These are phyloP conservation scores for Solanum pennellii DNA, from an alignment of 257 asterid genomes.

Conservation along the genomic window DNA sequence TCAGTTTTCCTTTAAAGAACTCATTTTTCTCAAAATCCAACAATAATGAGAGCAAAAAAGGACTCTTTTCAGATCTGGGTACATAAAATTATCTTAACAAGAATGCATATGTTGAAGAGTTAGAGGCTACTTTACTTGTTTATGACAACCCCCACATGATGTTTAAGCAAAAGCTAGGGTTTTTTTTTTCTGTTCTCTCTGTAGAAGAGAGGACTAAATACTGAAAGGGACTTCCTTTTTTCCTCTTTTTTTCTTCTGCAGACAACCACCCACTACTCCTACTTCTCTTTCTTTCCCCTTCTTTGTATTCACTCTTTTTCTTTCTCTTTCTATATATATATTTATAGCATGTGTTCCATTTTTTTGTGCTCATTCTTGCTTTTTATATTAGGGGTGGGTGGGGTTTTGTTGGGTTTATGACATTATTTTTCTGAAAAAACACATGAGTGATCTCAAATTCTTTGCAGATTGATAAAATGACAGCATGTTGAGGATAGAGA, in stretches of 20 bases:
- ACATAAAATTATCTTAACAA: background rate
- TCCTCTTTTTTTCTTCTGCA: background rate
- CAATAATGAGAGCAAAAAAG: slow-evolving; percentile 2
- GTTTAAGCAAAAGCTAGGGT: slow-evolving; percentile 3
- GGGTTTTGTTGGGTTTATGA: background rate
- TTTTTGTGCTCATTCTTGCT: background rate
- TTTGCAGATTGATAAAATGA: background rate
- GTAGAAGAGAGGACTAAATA: background rate
- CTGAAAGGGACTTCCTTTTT: background rate
- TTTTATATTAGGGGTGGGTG: background rate
- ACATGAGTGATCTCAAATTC: background rate
- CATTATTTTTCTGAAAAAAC: background rate
- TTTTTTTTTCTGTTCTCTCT: background rate
- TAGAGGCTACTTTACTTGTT: background rate
- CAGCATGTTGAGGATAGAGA: background rate
- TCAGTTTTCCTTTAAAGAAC: background rate
- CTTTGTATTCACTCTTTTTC: background rate
- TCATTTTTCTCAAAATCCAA: background rate
- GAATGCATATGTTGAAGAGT: slow-evolving; percentile 1
- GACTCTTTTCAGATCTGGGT: background rate
- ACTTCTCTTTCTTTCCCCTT: background rate
- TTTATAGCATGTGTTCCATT: background rate
- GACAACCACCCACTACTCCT: slow-evolving; percentile 8
- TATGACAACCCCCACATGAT: background rate
- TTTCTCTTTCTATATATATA: background rate